Percentiles rank a stretch among this genome's conserved stretches.
These are phyloP conservation scores for Ogataea polymorpha DNA, from an alignment of 805 yeast species.

Conservation along the genomic window DNA sequence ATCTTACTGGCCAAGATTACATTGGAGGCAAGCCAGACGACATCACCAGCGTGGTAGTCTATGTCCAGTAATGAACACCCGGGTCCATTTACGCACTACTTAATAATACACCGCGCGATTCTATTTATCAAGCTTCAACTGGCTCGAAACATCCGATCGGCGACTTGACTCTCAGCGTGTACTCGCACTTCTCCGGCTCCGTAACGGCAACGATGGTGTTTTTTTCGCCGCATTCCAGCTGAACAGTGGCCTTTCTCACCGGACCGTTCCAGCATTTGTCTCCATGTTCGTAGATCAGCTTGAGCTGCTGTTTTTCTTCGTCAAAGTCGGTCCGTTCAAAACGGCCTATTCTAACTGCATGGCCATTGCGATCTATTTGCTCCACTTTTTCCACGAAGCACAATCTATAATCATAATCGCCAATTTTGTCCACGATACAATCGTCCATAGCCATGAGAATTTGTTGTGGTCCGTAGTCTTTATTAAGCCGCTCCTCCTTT, in stretches of 20 bases:
- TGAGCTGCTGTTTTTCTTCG: constrained; percentile 13
- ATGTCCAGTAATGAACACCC: constrained; percentile 39
- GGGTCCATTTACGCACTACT: neutral
- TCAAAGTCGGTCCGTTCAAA: constrained; percentile 22
- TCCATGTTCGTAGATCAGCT: constrained; percentile 51
- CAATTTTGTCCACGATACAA: constrained; percentile 49
- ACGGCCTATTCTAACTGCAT: constrained; percentile 50
- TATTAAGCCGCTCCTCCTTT: constrained; percentile 10
- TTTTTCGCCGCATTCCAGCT: constrained; percentile 62
- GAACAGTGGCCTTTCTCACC: constrained; percentile 61
- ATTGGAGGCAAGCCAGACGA: constrained; percentile 96
- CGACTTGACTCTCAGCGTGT: constrained; percentile 47
- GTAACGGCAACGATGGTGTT: constrained; percentile 59
- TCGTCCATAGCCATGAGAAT: constrained; percentile 52
- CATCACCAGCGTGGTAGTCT: constrained; percentile 75
- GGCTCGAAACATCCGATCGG: constrained; percentile 43
- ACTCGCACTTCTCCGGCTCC: constrained; percentile 89
- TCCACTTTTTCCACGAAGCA: constrained; percentile 54
- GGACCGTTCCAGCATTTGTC: constrained; percentile 96
- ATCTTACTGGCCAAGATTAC: constrained; percentile 63
- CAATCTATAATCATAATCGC: constrained; percentile 68
- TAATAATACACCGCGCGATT: neutral
- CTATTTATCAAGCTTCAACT: neutral
- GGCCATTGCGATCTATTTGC: constrained; percentile 50
- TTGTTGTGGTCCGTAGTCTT: constrained; percentile 58